Evolutionary conservation across 306 rosid genomes (phyloP).

Genomic region (Chamaecrista fasciculata): DNA sequence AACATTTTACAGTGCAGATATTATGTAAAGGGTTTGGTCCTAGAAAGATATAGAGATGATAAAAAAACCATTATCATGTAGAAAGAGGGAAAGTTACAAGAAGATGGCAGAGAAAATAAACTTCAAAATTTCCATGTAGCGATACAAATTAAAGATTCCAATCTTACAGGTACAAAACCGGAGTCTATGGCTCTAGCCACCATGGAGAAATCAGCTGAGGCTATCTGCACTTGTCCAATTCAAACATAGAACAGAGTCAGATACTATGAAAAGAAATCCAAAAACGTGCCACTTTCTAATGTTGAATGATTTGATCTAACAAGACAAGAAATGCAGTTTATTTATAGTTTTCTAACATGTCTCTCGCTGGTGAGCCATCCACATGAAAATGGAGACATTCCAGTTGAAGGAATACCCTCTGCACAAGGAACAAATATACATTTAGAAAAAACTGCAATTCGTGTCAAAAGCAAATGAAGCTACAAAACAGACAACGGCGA

Average conservation of each 20-base stretch:
- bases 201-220: constrained; percentile 62
- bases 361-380: constrained; percentile 79
- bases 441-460: constrained; percentile 9
- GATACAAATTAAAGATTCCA: constrained; percentile 18
- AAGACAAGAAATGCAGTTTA: constrained; percentile 19
- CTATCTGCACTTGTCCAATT: constrained; percentile 50
- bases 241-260: constrained; percentile 20
- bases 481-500: constrained; percentile 21
- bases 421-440: constrained; percentile 35
- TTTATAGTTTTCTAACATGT: constrained; percentile 49
- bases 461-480: constrained; percentile 1
- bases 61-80: background rate
- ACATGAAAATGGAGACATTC: constrained; percentile 91
- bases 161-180: constrained; percentile 84
- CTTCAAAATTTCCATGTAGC: constrained; percentile 20
- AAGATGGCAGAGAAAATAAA: background rate
- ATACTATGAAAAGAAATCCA: constrained; percentile 19
- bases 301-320: constrained; percentile 16
- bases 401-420: constrained; percentile 94
- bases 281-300: background rate
- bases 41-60: background rate
- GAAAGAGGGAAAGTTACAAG: background rate
- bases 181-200: constrained; percentile 69
- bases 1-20: constrained; percentile 3
- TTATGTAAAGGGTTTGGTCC: background rate